Base-by-base conservation (phyloP, 257 asterid genomes). In the Parsonsia alboflavescens region DNA sequence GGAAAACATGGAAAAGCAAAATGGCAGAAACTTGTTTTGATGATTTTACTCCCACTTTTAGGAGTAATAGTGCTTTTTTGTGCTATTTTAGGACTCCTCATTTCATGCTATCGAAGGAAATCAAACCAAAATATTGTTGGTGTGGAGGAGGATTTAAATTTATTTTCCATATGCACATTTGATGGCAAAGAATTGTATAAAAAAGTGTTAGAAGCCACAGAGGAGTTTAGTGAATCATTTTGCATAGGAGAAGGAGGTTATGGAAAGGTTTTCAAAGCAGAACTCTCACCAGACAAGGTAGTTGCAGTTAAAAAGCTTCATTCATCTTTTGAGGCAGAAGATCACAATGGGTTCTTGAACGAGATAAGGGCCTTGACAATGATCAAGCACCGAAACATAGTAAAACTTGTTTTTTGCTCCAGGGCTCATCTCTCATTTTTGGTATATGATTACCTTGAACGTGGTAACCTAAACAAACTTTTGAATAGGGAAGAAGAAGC, bases 371-470 rank as follows among this genome's bases (percentile, higher is more conserved):
- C 56, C 5, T 50, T 50, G 56, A 50, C 56, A 16, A 15, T 15
- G 56, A 50, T 50, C 5, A 50, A 15, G n/a, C 56, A 50, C 17
- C n/a, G 56, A 50, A 50, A 50, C 7, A 50, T 50, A 15, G 56
- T 50, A n/a, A 50, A 50, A 15, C n/a, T 50, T 50, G n/a, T n/a
- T 13, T 50, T 50, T 21, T 50, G 21, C 7, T 50, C 56, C 6
- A 50, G 17, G 15, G 28, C 53, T 2, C 58, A 68, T 11, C 82
- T 76, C 65, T 65, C 81, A 0, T 80, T 85, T 70, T 62, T 80
- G 77, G 77, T 85, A 30, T 81, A 79, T 6, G 80, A 81, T 70
- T 84, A 76, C 61, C 52, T 79, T 71, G 79, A 84, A 79, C 82
- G 86, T 13, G 85, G 81, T 9, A 79, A 73, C 61, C 36, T 81